Conservation (phyloP, 2,329 filamentous ascomycete genomes). For the Fusarium paranaense region DNA sequence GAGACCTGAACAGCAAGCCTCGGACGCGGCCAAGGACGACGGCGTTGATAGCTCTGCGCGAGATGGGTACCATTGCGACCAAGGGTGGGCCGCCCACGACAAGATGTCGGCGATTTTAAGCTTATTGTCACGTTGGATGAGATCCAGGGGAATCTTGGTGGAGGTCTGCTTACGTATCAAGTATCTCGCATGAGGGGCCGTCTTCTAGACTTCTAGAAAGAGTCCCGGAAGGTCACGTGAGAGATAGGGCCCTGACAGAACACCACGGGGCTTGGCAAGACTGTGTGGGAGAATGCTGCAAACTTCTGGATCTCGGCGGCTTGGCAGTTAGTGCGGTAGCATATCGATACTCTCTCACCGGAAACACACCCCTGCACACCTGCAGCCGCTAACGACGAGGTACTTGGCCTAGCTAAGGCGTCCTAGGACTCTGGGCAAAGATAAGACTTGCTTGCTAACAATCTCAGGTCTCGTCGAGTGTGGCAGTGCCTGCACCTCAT, state of each 20-base stretch:
- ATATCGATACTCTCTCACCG: not conserved
- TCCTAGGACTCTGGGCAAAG: conserved; percentile 27
- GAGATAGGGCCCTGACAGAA: conserved; percentile 11
- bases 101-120: conserved; percentile 42
- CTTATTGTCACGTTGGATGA: conserved; percentile 41
- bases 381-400: conserved; percentile 21
- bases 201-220: conserved; percentile 44
- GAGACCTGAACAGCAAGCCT: conserved; percentile 1
- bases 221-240: conserved; percentile 28
- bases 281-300: conserved; percentile 2
- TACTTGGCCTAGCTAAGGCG: conserved; percentile 40
- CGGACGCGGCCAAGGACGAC: conserved; percentile 26
- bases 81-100: conserved; percentile 26
- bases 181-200: conserved; percentile 33
- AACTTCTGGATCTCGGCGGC: not conserved
- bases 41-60: conserved; percentile 23
- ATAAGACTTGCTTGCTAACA: conserved; percentile 39
- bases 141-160: conserved; percentile 29
- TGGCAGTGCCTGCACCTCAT: conserved; percentile 43
- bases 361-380: conserved; percentile 15
- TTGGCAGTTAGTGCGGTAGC: conserved; percentile 27
- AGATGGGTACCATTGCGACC: conserved; percentile 7
- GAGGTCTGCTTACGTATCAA: conserved; percentile 40
- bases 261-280: not conserved
- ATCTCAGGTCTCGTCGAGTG: conserved; percentile 26